Evolutionary conservation across 495 filamentous ascomycete genomes (phyloP), one percentile per base, ranked within the genome.

Genomic region (Penicillium chermesinum): DNA sequence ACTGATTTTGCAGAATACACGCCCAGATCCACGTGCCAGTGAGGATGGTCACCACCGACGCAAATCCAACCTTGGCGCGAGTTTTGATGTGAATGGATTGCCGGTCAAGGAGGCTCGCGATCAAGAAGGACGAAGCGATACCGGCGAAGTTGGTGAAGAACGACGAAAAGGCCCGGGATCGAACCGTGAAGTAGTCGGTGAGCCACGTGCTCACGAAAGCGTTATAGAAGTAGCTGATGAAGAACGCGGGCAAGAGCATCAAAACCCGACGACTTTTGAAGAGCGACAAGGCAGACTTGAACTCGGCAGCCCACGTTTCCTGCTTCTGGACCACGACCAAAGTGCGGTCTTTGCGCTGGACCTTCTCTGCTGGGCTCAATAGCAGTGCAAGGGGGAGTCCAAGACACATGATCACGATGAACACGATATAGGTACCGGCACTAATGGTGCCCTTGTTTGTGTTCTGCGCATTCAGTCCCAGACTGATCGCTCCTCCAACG

Each of bases 221-320:
- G 48, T 66, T 66, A 52, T 66, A 66, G 56, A 66, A 66, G 44
- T 66, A 66, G 40, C 63, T 66, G 55, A 66, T 66, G 58, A 66
- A 66, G 48, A 66, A 66, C 2, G 63, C 44, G 1, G 63, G 63
- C 2, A 66, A 49, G 0, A 66, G 54, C 3, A 66, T 43, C 10
- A 64, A 49, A 5, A 66, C 55, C 2, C 63, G 63, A 20, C 61
- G 58, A 6, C 55, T 62, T 33, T 50, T 46, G 35, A 66, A 46
- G 43, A 66, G 27, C 2, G 50, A 56, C 9, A 66, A 7, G 2
- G 52, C 63, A 7, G 63, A 61, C 38, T 60, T 60, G 63, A 66
- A 64, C 16, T 66, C 63, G 15, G 59, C 59, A 16, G 30, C 50
- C 63, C 63, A 66, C 1, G 49, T 40, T 7, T 41, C 39, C 33